Base-by-base conservation (phyloP, 768 basidiomycete genomes). In the Tulasnella sp. region DNA sequence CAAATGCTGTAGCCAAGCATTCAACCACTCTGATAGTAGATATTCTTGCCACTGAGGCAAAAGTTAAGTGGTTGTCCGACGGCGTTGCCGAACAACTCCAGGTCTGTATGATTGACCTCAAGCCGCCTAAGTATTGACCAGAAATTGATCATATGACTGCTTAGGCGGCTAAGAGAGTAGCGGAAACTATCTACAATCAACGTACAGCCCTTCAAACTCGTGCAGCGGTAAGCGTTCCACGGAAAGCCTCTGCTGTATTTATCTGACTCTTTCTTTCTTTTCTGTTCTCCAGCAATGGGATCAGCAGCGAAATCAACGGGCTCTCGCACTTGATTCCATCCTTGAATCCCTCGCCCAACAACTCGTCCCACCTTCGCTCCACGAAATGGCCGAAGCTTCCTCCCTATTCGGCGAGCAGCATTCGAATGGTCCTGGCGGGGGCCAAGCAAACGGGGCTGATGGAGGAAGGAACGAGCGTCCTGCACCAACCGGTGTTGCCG, bases 361-460 rank as follows among this genome's bases (percentile, higher is more conserved):
- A 75, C 84, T 88, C 42, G 93, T 95, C 22, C 93, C 93, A 0
- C 90, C 91, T 0, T 89, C 89, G 72, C 93, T 94, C 81, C 89
- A 94, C 81, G 86, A 91, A 79, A 85, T 85, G 45, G 83, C 89
- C 11, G 83, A 88, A 25, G 91, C 88, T 79, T 90, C 90, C 0
- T 93, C 93, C 2, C 84, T 93, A n/a, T 94, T 94, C 79, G 91
- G 93, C 11, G 90, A 90, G 78, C 93, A 93, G 78, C 86, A 88
- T 77, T 79, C 78, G 11, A 88, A 36, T 11, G 37, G 64, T 38
- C 49, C 72, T 9, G 49, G 34, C n/a, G 72, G 34, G 15, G 72
- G 72, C 25, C 77, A 79, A 34, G 31, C 72, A 3, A 81, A 71
- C 78, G 54, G 74, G 79, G 80, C 6, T 79, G 83, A 22, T 82